phyloP scores from a whole-genome alignment of 192 early-diverging fungal species.

The Allomyces arbusculus region DNA sequence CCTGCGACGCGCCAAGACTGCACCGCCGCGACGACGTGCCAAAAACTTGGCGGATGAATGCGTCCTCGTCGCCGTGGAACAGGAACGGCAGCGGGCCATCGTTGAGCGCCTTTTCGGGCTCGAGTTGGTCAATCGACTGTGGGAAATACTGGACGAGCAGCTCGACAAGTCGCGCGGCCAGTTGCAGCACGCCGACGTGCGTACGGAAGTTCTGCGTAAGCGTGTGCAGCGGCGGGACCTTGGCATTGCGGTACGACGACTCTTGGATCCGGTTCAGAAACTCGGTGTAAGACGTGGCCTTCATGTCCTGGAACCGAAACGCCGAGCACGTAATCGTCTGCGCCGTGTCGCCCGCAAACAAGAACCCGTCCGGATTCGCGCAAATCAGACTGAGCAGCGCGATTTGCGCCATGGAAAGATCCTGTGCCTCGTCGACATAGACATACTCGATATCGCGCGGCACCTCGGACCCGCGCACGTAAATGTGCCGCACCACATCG shows the following conservation, averaged over 20 bases:
- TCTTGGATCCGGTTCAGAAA: conserved; percentile 33
- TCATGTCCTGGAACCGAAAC: conserved; percentile 76
- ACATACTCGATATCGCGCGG: no score
- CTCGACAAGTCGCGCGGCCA: conserved; percentile 66
- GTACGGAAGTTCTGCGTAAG: conserved; percentile 53
- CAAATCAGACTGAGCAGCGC: conserved; percentile 93
- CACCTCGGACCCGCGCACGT: no score
- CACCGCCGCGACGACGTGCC: conserved; percentile 82
- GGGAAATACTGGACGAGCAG: conserved; percentile 73
- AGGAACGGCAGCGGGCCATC: no score
- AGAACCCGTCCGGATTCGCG: conserved; percentile 58
- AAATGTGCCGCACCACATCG: no score
- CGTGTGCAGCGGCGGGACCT: conserved; percentile 57
- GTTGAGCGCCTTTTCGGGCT: conserved; percentile 44
- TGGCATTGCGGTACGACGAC: conserved; percentile 43
- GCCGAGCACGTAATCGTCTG: conserved; percentile 79
- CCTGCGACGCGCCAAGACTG: conserved; percentile 53
- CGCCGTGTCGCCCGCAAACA: conserved; percentile 56
- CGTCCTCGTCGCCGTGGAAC: conserved; percentile 38
- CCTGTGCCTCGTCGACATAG: no score
- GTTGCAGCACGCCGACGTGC: conserved; percentile 60
- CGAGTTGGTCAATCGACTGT: conserved; percentile 64
- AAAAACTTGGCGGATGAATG: conserved; percentile 90
- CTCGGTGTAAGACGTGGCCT: conserved; percentile 68
- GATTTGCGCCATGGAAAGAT: conserved; percentile 8